Conservation (phyloP, 1,284 basidiomycete species). For the Lentinula novae-zelandiae region DNA sequence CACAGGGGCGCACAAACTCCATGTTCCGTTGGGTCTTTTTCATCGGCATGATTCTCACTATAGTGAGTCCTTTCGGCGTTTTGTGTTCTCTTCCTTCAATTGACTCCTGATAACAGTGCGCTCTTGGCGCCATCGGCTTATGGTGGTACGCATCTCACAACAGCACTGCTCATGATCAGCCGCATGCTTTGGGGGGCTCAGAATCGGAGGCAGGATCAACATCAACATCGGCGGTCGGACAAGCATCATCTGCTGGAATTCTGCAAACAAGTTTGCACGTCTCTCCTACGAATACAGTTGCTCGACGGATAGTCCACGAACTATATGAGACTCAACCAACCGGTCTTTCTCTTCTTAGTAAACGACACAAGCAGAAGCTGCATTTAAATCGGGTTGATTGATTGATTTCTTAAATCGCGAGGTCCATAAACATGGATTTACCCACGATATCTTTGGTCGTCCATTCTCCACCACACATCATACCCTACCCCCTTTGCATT, state of each 20-base stretch:
- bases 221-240: conserved; percentile 13
- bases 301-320: conserved; percentile 21
- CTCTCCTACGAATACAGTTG: conserved; percentile 44
- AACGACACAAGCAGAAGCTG: neutral
- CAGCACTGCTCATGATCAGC: conserved; percentile 41
- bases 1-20: conserved; percentile 44
- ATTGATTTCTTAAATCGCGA: neutral
- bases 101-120: conserved; percentile 30
- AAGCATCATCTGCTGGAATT: conserved; percentile 13
- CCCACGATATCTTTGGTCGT: no score
- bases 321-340: conserved; percentile 10
- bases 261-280: conserved; percentile 18
- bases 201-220: conserved; percentile 40
- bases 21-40: conserved; percentile 70
- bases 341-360: neutral
- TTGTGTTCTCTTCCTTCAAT: neutral
- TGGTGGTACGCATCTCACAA: conserved; percentile 59
- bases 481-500: neutral
- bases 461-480: no score
- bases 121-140: conserved; percentile 51
- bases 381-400: neutral
- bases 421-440: neutral
- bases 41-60: conserved; percentile 53
- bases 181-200: conserved; percentile 63
- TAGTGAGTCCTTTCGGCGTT: conserved; percentile 32